Conservation (phyloP, 768 basidiomycete genomes). For the Cystoderma amianthinum region DNA sequence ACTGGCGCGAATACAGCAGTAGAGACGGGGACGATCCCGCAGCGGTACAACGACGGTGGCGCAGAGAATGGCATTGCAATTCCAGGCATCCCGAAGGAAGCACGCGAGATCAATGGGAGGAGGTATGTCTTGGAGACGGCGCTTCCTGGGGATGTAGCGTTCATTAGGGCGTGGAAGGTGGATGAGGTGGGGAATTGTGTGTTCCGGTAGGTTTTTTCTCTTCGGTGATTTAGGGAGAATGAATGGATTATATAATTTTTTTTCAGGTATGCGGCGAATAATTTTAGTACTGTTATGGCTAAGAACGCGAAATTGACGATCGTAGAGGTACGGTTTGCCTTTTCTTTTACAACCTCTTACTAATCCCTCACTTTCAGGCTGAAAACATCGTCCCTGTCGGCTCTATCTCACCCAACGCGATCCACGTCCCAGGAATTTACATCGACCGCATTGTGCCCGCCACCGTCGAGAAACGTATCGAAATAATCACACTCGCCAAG, state of each 20-base stretch:
- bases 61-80: constrained; percentile 62
- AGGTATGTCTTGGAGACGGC: constrained; percentile 78
- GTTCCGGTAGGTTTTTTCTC: constrained; percentile 54
- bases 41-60: constrained; percentile 75
- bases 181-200: constrained; percentile 89
- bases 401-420: constrained; percentile 69
- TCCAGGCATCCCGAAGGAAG: constrained; percentile 71
- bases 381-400: constrained; percentile 87
- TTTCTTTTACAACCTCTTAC: background rate
- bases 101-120: constrained; percentile 70
- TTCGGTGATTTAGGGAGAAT: background rate
- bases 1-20: constrained; percentile 84
- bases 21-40: constrained; percentile 72
- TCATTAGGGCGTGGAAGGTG: constrained; percentile 87
- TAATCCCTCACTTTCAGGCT: constrained; percentile 40
- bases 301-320: constrained; percentile 86
- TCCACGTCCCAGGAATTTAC: constrained; percentile 83
- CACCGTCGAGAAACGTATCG: constrained; percentile 71
- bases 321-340: constrained; percentile 56
- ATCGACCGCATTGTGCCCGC: constrained; percentile 85
- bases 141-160: constrained; percentile 75
- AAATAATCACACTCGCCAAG: constrained; percentile 64
- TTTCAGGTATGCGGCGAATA: constrained; percentile 75
- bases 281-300: constrained; percentile 85
- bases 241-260: background rate